phyloP scores from a whole-genome alignment of 352 stramenopile species.

The Peronospora farinosa region DNA sequence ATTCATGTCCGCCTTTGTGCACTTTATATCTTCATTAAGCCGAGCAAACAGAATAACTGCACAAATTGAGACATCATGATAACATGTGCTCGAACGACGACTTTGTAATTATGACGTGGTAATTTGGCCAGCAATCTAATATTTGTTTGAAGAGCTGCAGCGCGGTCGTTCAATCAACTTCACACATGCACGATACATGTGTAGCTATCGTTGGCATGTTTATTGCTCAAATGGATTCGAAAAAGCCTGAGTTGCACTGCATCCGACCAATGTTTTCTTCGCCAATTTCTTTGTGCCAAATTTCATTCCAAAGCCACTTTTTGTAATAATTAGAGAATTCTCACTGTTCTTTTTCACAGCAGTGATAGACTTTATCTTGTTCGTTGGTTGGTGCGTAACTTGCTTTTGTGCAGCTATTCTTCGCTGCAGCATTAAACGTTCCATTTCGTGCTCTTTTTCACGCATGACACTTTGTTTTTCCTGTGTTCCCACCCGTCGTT shows the following conservation, averaged over 20 bases:
- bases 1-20: too few species aligned
- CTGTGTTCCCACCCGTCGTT: slow-evolving; percentile 10
- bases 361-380: background rate
- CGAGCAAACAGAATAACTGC: too few species aligned
- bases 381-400: background rate
- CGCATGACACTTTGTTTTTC: slow-evolving; percentile 26
- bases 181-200: too few species aligned
- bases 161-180: too few species aligned
- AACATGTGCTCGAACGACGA: too few species aligned
- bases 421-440: slow-evolving; percentile 32
- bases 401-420: slow-evolving; percentile 27
- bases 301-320: slow-evolving; percentile 32
- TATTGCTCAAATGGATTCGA: slow-evolving; percentile 13
- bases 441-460: slow-evolving; percentile 34
- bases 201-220: background rate
- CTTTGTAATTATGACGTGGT: too few species aligned
- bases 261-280: slow-evolving; percentile 9
- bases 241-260: slow-evolving; percentile 10
- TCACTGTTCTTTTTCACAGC: background rate
- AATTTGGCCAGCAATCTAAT: too few species aligned
- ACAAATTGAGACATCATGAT: too few species aligned
- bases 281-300: slow-evolving; percentile 23
- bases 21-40: too few species aligned
- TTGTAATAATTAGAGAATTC: slow-evolving; percentile 1
- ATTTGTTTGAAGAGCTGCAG: too few species aligned